Base-by-base conservation (phyloP, 352 stramenopile genomes). In the Peronospora tabacina region DNA sequence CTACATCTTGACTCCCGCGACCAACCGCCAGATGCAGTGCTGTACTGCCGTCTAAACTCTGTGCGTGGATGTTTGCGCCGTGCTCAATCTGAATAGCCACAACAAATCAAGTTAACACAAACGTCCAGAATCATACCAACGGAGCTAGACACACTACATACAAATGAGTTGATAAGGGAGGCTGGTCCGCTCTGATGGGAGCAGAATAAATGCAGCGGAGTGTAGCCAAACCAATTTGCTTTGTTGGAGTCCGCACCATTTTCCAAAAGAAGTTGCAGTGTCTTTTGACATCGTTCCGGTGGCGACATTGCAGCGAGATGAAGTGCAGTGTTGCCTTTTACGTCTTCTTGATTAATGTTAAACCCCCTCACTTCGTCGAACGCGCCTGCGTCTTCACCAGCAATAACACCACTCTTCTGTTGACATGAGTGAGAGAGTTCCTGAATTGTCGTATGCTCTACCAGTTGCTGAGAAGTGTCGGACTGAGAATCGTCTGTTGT, bases 221-320 rank as follows among this genome's bases (percentile, higher is more conserved):
- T 90, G 72, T 93, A 93, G 37, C 82, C 82, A 45, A 93, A 91
- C 82, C 82, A 93, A 44, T 93, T 93, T 0, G 69, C 52, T 40
- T 63, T 51, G 48, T 87, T 91, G 8, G 82, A 75, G 45, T 91
- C 74, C 0, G 79, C 74, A 9, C 80, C 80, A 36, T 90, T 91
- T 41, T 93, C 80, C 5, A 93, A 53, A 9, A 93, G 49, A 11
- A 93, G 44, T 47, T 91, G 75, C 15, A 93, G 29, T 72, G 89
- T 89, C 38, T 89, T 87, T 22, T 93, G 75, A 49, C 81, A 89
- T 19, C 79, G 74, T 4, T 87, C 73, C 0, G 72, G 80, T 6
- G 82, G 82, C 1, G 77, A 87, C 76, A 90, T 93, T n/a, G 76
- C 82, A 28, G 82, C 82, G 1, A 90, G 63, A 47, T 93, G 80